Percentiles rank a stretch among this genome's conserved stretches.
Conservation (phyloP, 805 yeast species). For the Schwanniomyces polymorphus region DNA sequence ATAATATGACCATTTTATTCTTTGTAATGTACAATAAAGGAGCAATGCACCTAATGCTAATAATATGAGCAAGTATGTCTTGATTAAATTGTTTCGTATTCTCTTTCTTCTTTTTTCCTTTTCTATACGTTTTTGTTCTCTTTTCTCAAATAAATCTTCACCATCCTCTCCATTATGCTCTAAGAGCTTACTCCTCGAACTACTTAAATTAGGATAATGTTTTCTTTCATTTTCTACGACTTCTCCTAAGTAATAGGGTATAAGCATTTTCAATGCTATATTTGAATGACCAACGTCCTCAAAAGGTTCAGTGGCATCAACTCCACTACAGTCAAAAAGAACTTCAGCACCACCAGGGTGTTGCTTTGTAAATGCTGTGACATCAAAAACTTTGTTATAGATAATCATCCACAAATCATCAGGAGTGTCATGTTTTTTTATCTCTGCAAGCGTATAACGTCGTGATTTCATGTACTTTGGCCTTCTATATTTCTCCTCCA, state of each 20-base stretch:
- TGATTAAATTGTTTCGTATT: slow-evolving; percentile 8
- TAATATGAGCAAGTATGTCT: slow-evolving; percentile 8
- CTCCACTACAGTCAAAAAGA: slow-evolving; percentile 76
- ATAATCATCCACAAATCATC: slow-evolving; percentile 84
- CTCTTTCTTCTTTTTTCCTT: slow-evolving; percentile 6
- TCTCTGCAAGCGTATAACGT: slow-evolving; percentile 41
- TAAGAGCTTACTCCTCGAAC: slow-evolving; percentile 2
- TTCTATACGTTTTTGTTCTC: neutral
- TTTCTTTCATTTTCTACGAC: slow-evolving; percentile 15
- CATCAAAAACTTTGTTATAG: slow-evolving; percentile 77
- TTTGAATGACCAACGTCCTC: slow-evolving; percentile 44
- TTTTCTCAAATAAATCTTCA: slow-evolving; percentile 2
- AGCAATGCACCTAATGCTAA: slow-evolving; percentile 14
- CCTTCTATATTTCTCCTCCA: neutral
- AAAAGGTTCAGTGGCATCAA: slow-evolving; percentile 70
- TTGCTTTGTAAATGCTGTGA: slow-evolving; percentile 64
- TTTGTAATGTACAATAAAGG: slow-evolving; percentile 16
- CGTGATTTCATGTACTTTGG: neutral
- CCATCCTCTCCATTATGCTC: neutral
- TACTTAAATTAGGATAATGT: slow-evolving; percentile 11
- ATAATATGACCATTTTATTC: slow-evolving; percentile 14
- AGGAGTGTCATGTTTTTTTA: slow-evolving; percentile 68
- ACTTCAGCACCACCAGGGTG: slow-evolving; percentile 84
- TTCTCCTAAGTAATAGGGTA: slow-evolving; percentile 29
- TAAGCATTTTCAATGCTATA: slow-evolving; percentile 30